Evolutionary conservation across 345 rosid species (phyloP), one percentile per base, ranked within the genome.

Genomic region (Mallotus nudiflorus): DNA sequence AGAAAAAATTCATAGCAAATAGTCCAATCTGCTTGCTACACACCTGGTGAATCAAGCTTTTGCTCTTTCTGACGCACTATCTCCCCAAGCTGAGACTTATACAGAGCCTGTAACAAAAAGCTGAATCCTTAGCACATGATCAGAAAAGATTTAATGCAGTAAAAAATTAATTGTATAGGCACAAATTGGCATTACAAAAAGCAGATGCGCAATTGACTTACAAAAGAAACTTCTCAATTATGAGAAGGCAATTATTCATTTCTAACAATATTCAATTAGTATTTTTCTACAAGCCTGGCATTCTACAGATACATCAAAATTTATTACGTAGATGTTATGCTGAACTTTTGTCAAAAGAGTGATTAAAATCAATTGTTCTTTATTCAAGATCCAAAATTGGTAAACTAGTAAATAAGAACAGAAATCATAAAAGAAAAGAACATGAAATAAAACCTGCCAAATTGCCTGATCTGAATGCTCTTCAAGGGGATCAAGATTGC

Each of bases 401-500:
- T n/a, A n/a, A n/a, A n/a, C n/a, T n/a, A n/a, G 28, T 4, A 49
- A 27, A 9, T 1, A 28, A 35, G 31, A n/a, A 56, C 4, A 35
- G n/a, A n/a, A n/a, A n/a, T n/a, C n/a, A 29, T 33, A 51, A 64
- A 31, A 46, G 63, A 31, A 73, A 12, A 0, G 53, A 44, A n/a
- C 11, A 39, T 61, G 6, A 62, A 64, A 14, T 3, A 24, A 45
- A 29, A 94, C 97, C 99, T 92, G 83, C 99, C 99, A 96, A 78
- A 96, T 77, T 67, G 86, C 86, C 51, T 83, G 85, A 85, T 96
- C 99, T 33, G 94, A 73, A 75, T 88, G 98, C 79, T 96, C 99
- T 75, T 85, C 94, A 73, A 96, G 98, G 48, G 98, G 99, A 73
- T 96, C 99, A 60, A 96, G 99, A 79, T 96, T 96, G 59, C 81